Percentiles rank a stretch among this genome's conserved stretches.
These are phyloP conservation scores for Chenopodium album DNA, from an alignment of 148 eudicot species.

Conservation along the genomic window DNA sequence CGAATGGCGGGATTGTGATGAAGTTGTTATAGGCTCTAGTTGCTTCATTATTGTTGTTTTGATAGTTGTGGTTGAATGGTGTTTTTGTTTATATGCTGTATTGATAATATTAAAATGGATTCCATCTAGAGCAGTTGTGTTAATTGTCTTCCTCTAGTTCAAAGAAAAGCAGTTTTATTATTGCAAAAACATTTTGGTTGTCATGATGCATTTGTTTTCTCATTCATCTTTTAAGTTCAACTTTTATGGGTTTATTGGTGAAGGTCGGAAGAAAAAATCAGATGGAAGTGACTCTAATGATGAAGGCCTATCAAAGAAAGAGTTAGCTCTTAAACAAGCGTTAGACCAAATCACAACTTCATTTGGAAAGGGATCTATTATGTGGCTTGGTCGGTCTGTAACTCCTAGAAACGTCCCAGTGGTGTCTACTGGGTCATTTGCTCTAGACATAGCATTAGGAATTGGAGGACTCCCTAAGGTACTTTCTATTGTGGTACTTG, in stretches of 20 bases:
- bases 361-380: conserved; percentile 92
- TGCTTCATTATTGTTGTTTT: not conserved
- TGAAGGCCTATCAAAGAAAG: conserved; percentile 75
- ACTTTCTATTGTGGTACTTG: conserved; percentile 19
- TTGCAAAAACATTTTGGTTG: not conserved
- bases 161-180: not conserved
- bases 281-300: conserved; percentile 79
- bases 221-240: conserved; percentile 2
- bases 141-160: not conserved
- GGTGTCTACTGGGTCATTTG: conserved; percentile 87
- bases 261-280: conserved; percentile 73
- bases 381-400: conserved; percentile 87
- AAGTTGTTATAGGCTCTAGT: not conserved
- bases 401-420: conserved; percentile 71
- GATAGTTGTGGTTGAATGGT: not conserved
- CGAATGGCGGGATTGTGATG: not conserved
- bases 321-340: conserved; percentile 76
- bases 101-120: not conserved
- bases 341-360: conserved; percentile 79
- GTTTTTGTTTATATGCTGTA: no score
- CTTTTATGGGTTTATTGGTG: conserved; percentile 21
- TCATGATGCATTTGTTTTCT: not conserved
- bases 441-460: conserved; percentile 85
- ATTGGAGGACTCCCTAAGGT: conserved; percentile 98
- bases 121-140: not conserved